Evolutionary conservation across 306 rosid genomes (phyloP).

Genomic region (Vigna unguiculata): DNA sequence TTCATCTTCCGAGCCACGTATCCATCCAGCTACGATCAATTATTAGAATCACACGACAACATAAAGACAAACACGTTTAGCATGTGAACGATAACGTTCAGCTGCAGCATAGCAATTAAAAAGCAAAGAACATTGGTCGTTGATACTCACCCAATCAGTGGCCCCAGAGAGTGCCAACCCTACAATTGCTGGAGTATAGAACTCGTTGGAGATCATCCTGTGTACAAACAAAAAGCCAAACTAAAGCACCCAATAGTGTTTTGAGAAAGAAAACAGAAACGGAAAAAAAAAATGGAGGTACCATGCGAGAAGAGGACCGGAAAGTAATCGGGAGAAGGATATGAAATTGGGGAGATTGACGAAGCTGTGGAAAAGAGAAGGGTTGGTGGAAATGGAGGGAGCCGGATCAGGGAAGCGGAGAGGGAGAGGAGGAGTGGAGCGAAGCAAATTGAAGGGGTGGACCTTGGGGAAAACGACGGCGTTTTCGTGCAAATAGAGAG

Average conservation of each 20-base stretch:
- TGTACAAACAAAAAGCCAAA: neutral
- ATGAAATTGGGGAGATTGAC: conserved; percentile 80
- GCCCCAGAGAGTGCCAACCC: conserved; percentile 88
- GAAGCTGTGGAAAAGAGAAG: conserved; percentile 51
- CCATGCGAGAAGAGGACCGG: conserved; percentile 97
- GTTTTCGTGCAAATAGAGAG: conserved; percentile 65
- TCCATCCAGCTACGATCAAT: conserved; percentile 75
- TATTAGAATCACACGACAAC: neutral
- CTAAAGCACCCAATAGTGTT: conserved; percentile 1
- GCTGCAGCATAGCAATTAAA: neutral
- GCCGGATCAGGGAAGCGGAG: conserved; percentile 56
- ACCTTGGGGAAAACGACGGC: conserved; percentile 65
- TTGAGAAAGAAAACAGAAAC: neutral
- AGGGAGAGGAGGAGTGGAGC: conserved; percentile 48
- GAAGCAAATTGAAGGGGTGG: conserved; percentile 55
- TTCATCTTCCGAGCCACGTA: conserved; percentile 87
- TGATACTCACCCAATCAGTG: conserved; percentile 94
- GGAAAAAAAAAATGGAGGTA: conserved; percentile 26
- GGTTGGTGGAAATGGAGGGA: conserved; percentile 35
- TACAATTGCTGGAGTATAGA: conserved; percentile 76
- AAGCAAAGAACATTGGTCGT: neutral
- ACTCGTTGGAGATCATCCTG: conserved; percentile 85
- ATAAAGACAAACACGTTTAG: conserved; percentile 23
- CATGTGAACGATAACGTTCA: neutral
- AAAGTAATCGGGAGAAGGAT: conserved; percentile 68